Evolutionary conservation across 2,329 filamentous ascomycete species (phyloP).

Genomic region (Ceratocystis ficicola): DNA sequence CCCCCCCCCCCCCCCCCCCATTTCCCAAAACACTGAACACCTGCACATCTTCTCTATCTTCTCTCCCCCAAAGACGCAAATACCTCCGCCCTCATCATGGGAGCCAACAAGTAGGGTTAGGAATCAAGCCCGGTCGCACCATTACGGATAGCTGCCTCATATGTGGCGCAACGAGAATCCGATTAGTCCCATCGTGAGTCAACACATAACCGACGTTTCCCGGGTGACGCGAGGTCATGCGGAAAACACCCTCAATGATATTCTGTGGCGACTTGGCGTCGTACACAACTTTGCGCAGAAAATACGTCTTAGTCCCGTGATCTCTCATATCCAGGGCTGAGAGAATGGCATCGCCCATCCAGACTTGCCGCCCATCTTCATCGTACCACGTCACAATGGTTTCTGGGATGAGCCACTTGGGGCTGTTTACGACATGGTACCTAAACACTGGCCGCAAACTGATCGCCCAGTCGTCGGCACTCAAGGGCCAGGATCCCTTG

Average conservation of each 20-base stretch:
- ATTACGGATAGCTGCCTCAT: conserved; percentile 8
- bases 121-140: conserved; percentile 8
- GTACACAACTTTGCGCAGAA: conserved; percentile 3
- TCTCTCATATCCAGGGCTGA: conserved; percentile 3
- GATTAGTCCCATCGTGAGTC: conserved; percentile 7
- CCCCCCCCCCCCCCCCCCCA: no score
- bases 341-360: conserved; percentile 6
- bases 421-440: conserved; percentile 5
- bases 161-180: conserved; percentile 10
- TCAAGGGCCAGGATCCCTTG: conserved; percentile 1
- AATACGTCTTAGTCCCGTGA: conserved; percentile 6
- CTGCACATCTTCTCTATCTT: background rate
- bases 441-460: conserved; percentile 2
- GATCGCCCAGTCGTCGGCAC: conserved; percentile 7
- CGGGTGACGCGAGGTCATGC: conserved; percentile 5
- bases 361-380: background rate
- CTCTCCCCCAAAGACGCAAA: background rate
- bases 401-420: conserved; percentile 8
- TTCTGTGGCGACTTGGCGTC: conserved; percentile 3
- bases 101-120: conserved; percentile 3
- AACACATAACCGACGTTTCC: conserved; percentile 7
- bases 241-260: conserved; percentile 3
- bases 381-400: conserved; percentile 11
- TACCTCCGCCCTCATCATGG: background rate
- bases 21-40: background rate